These are phyloP conservation scores for Chaetomiaceae sp. DNA, from an alignment of 2,329 filamentous ascomycete species.

Conservation along the genomic window DNA sequence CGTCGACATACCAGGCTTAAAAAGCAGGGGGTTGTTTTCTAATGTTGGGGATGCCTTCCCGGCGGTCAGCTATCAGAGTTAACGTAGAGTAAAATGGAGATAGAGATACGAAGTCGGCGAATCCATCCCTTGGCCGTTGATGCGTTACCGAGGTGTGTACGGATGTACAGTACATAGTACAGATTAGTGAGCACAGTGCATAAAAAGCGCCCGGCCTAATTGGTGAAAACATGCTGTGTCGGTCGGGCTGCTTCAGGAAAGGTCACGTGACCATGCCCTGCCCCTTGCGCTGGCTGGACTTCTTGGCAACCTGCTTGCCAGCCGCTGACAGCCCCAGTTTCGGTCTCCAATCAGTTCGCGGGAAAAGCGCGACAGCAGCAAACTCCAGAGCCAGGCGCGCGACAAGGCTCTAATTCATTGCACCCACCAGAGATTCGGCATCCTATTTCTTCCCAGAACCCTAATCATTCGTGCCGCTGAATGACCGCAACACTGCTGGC, in stretches of 20 bases:
- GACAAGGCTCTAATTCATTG: slow-evolving; percentile 4
- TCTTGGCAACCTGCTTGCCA: not conserved
- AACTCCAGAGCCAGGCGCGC: slow-evolving; percentile 8
- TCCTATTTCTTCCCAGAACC: not conserved
- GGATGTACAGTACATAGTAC: too few relatives aligned
- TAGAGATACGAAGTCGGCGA: slow-evolving; percentile 2
- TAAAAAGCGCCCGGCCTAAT: too few relatives aligned
- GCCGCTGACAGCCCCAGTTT: too few relatives aligned
- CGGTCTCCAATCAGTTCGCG: slow-evolving; percentile 13
- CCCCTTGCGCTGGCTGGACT: too few relatives aligned
- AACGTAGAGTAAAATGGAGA: slow-evolving; percentile 14
- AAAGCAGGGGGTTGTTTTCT: slow-evolving; percentile 11
- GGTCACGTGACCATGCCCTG: too few relatives aligned
- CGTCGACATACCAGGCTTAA: slow-evolving; percentile 97
- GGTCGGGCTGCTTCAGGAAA: too few relatives aligned
- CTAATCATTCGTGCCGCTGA: not conserved
- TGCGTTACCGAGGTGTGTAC: too few relatives aligned
- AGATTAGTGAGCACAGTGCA: too few relatives aligned
- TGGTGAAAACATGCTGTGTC: too few relatives aligned
- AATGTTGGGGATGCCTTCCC: slow-evolving; percentile 7
- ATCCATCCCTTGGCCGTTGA: not conserved
- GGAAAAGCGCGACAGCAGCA: slow-evolving; percentile 20
- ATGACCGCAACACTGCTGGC: not conserved
- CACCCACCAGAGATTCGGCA: not conserved
- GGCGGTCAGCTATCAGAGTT: not conserved